Conservation (phyloP, 2,329 filamentous ascomycete species). For the Paraphoma chrysanthemicola region DNA sequence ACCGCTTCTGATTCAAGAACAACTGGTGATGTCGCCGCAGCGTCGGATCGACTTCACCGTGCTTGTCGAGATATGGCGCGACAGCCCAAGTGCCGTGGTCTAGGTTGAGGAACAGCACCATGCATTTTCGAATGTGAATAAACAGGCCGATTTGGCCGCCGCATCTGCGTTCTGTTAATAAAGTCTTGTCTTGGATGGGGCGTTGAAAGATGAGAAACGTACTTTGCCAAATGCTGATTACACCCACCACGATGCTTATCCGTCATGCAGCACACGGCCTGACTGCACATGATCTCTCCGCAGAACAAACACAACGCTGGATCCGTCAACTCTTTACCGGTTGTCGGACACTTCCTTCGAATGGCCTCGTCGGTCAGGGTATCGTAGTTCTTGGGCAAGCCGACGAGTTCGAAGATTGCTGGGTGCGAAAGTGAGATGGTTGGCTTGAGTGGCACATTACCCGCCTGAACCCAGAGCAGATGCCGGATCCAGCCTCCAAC, state of each 20-base stretch:
- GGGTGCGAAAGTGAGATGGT: constrained; percentile 74
- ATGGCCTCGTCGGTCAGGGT: constrained; percentile 91
- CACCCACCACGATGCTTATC: constrained; percentile 67
- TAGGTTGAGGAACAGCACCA: constrained; percentile 84
- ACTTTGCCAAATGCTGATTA: constrained; percentile 89
- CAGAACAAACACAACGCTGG: constrained; percentile 93
- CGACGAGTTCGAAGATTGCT: constrained; percentile 91
- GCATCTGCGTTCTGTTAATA: constrained; percentile 64
- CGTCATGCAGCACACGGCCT: constrained; percentile 88
- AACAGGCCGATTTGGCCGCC: constrained; percentile 91
- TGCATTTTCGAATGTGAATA: constrained; percentile 96
- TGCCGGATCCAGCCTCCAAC: constrained; percentile 78
- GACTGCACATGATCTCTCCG: constrained; percentile 94
- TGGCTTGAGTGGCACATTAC: constrained; percentile 50
- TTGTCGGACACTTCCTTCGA: constrained; percentile 81
- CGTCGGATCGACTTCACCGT: constrained; percentile 94
- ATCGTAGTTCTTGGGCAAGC: constrained; percentile 90
- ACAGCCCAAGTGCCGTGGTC: constrained; percentile 82
- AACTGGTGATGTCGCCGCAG: constrained; percentile 84
- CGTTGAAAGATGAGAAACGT: constrained; percentile 48
- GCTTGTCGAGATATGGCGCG: constrained; percentile 93
- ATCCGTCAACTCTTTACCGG: constrained; percentile 88
- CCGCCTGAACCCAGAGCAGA: constrained; percentile 52
- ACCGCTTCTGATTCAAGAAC: constrained; percentile 91
- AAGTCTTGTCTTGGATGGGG: constrained; percentile 17